Evolutionary conservation across 495 filamentous ascomycete species (phyloP).

Genomic region (Bryoglossum gracile): DNA sequence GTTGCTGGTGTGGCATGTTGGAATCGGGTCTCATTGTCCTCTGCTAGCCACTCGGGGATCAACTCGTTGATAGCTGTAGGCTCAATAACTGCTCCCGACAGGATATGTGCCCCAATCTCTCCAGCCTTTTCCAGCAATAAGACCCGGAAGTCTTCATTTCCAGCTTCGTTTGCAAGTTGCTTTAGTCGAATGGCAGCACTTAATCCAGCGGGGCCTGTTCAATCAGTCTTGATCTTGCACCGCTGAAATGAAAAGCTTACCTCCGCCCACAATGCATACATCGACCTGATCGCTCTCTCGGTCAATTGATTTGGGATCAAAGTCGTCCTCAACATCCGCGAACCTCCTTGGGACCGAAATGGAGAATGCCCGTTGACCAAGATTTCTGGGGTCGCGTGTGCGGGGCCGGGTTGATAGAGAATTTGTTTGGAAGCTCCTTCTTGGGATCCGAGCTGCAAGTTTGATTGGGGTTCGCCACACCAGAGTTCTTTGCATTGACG

Average conservation of each 20-base stretch:
- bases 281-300: slow-evolving; percentile 91
- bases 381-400: slow-evolving; percentile 1
- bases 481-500: slow-evolving; percentile 17
- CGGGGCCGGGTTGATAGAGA: slow-evolving; percentile 14
- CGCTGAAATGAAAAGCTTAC: slow-evolving; percentile 32
- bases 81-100: slow-evolving; percentile 93
- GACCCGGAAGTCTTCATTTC: slow-evolving; percentile 92
- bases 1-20: slow-evolving; percentile 74
- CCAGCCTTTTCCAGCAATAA: slow-evolving; percentile 91
- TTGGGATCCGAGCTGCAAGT: slow-evolving; percentile 9
- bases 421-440: slow-evolving; percentile 3
- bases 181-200: slow-evolving; percentile 91
- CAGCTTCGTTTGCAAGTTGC: slow-evolving; percentile 91
- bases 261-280: slow-evolving; percentile 93
- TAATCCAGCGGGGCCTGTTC: slow-evolving; percentile 75
- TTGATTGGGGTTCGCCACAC: slow-evolving; percentile 11
- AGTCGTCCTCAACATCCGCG: slow-evolving; percentile 53
- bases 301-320: slow-evolving; percentile 67
- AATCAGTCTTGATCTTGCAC: background rate
- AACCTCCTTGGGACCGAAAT: slow-evolving; percentile 39
- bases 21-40: slow-evolving; percentile 81
- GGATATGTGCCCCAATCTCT: slow-evolving; percentile 88
- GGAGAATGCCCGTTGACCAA: slow-evolving; percentile 36
- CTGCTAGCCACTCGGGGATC: slow-evolving; percentile 85
- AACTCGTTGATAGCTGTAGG: slow-evolving; percentile 85